Percentiles rank a stretch among this genome's conserved stretches.
phyloP scores from a whole-genome alignment of 2,329 filamentous ascomycete genomes.

The Venturia aucupariae region DNA sequence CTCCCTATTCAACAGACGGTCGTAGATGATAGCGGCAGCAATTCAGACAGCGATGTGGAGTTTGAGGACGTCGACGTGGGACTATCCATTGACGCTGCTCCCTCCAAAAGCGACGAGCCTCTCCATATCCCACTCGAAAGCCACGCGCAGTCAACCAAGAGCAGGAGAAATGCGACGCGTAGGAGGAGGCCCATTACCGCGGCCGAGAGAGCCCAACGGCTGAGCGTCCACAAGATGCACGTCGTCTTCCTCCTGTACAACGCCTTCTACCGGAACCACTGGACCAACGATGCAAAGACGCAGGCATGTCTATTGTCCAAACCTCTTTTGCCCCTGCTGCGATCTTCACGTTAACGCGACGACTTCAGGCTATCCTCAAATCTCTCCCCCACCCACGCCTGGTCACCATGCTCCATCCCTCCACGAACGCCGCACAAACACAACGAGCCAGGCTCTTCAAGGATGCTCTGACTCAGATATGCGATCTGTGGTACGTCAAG shows the following conservation, averaged over 20 bases:
- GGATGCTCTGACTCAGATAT: conserved; percentile 63
- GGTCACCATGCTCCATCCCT: conserved; percentile 58
- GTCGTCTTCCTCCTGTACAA: conserved; percentile 75
- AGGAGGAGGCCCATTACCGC: conserved; percentile 5
- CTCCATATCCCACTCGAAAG: not conserved
- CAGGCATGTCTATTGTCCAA: conserved; percentile 38
- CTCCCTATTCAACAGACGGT: not conserved
- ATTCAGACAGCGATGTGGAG: not conserved
- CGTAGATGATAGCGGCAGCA: not conserved
- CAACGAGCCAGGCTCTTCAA: conserved; percentile 67
- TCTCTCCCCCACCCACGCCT: conserved; percentile 58
- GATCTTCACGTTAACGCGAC: conserved; percentile 19
- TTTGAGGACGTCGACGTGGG: conserved; percentile 5
- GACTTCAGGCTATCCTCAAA: conserved; percentile 41
- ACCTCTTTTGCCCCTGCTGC: not conserved
- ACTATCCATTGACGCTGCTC: not conserved
- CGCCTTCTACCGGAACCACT: conserved; percentile 66
- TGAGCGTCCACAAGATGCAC: conserved; percentile 81
- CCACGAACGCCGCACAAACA: conserved; percentile 60
- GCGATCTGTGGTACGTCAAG: conserved; percentile 56
- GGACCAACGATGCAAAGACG: conserved; percentile 71
- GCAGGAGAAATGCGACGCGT: not conserved
- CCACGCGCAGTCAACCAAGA: not conserved
- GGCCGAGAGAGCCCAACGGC: conserved; percentile 48
- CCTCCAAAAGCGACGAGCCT: not conserved